Base-by-base conservation (phyloP, 768 basidiomycete genomes). In the Termitomyces sp. region DNA sequence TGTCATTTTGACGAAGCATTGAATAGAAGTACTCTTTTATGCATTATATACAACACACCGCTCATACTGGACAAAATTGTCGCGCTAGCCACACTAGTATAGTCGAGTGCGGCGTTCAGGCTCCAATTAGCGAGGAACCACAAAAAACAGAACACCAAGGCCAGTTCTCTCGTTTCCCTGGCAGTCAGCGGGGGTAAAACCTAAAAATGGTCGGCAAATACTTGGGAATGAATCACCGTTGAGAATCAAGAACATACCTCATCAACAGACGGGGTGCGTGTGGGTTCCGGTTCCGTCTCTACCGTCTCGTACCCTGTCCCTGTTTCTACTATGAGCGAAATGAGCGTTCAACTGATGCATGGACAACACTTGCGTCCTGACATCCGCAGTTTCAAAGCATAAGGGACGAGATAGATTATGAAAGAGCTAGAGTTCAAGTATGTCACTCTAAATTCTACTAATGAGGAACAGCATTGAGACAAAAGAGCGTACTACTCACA, bases 101-200 rank as follows among this genome's bases (percentile, higher is more conserved):
- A 90, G 32, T 83, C 86, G 46, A 98, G 77, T 20, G 90, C 79
- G 1, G 86, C 87, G 67, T 95, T 97, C 32, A 96, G 74, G 11
- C 85, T 71, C 92, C 94, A 98, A 67, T 98, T 98, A 13, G 96
- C 96, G 38, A 86, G 76, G 66, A 99, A 97, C 93, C 95, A 99
- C 36, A 96, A 75, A 57, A 91, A 79, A 69, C 89, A 93, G 71
- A 98, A 98, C 52, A 79, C 71, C 5, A 83, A 74, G 4, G 96
- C 92, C 13, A 99, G 78, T 40, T 80, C 71, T 7, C 87, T 86
- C 0, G 97, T 98, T 72, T 97, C 86, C 46, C 67, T 68, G 3
- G 71, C 71, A 1, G 86, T 86, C 35, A 94, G 70, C 33, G 80
- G 83, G 3, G 63, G 61, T 16, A 64, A 56, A 36, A 40, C 32